Base-by-base conservation (phyloP, 768 basidiomycete species). In the Macrolepiota dolichaula region DNA sequence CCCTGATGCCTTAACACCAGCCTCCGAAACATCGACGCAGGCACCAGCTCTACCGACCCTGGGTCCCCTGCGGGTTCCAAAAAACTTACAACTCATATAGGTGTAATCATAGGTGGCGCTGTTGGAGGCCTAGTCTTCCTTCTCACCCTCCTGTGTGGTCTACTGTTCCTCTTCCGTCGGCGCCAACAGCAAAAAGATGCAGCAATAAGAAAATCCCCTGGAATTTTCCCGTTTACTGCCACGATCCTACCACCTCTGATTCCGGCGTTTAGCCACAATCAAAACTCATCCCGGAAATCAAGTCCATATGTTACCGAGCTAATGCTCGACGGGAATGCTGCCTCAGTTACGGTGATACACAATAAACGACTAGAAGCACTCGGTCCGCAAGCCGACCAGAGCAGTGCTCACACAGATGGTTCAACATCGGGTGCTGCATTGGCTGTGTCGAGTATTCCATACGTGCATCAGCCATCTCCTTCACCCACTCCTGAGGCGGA, bases 401-500 rank as follows among this genome's bases (percentile, higher is more conserved):
- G 46, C n/a, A 44, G 29, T 17, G 22, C 46, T 32, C 54, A 17
- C 24, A 12, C 24, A 40, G 3, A 24, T n/a, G 35, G 4, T 19
- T 25, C 55, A 10, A n/a, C 19, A 3, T 17, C n/a, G 29, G 37
- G 24, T 32, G 29, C 29, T 32, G 7, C 29, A 32, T 7, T 7
- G 7, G 7, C 29, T 5, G 54, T 19, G n/a, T 13, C 19, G 7
- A 32, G 17, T 11, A 0, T 36, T 35, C 2, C 29, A 83, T 62
- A 73, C 83, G 3, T 80, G 80, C 17, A 17, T 3, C 4, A 25
- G 12, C 29, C 22, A 19, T 19, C n/a, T n/a, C 19, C 37, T 7
- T 12, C 40, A 17, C 9, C 36, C 32, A n/a, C n/a, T 1, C 12
- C 37, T 5, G 17, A 19, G 35, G 10, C 22, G 11, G 44, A 55